phyloP scores from a whole-genome alignment of 2,329 filamentous ascomycete species.

The Ophiostoma himal-ulmi region DNA sequence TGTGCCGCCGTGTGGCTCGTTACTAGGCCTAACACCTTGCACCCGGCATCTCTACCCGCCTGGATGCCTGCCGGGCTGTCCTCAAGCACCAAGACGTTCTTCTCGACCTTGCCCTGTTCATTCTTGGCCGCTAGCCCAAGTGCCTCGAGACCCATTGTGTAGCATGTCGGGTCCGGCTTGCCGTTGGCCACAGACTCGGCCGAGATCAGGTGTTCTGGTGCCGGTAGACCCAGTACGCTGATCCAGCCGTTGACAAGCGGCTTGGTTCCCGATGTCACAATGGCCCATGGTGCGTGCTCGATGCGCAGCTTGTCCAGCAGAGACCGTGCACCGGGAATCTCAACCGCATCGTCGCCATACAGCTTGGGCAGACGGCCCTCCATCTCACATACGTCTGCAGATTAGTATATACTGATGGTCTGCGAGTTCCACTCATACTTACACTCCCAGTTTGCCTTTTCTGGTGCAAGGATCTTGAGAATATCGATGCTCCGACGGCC shows the following conservation, averaged over 20 bases:
- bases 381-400: constrained; percentile 66
- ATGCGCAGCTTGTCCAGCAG: constrained; percentile 61
- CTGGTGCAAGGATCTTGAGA: constrained; percentile 69
- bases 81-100: constrained; percentile 68
- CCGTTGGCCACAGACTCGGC: constrained; percentile 70
- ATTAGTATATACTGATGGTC: background rate
- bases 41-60: constrained; percentile 80
- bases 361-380: constrained; percentile 72
- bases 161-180: constrained; percentile 73
- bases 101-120: constrained; percentile 19
- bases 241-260: constrained; percentile 69
- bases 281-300: constrained; percentile 68
- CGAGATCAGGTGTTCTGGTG: constrained; percentile 61
- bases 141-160: constrained; percentile 59
- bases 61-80: constrained; percentile 81
- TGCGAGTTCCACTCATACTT: constrained; percentile 36
- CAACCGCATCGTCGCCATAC: constrained; percentile 70
- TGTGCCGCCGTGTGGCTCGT: constrained; percentile 75
- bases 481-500: constrained; percentile 85
- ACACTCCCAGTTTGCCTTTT: constrained; percentile 92
- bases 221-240: constrained; percentile 57
- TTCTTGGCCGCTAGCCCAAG: constrained; percentile 46
- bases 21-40: constrained; percentile 73
- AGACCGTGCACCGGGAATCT: constrained; percentile 75
- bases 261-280: constrained; percentile 69